Base-by-base conservation (phyloP, 2,329 filamentous ascomycete species). In the Calonectria ilicicola region DNA sequence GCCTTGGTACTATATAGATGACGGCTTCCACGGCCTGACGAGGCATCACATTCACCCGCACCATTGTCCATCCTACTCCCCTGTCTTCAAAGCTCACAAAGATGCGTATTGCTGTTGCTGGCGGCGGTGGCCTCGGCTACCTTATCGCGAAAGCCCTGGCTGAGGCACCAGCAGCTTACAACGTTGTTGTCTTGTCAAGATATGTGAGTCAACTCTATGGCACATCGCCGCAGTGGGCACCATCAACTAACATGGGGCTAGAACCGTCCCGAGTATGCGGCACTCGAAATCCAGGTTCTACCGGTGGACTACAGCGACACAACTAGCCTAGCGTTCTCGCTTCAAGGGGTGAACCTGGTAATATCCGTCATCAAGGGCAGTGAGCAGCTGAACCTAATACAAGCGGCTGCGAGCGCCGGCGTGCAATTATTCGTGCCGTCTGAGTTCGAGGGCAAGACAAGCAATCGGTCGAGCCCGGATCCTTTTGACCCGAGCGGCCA, bases 401-500 rank as follows among this genome's bases (percentile, higher is more conserved):
- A 93, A 76, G 93, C 93, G 2, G 93, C 93, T 1, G 89, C 91
- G 19, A 85, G 87, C 64, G 90, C 89, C 21, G 87, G 90, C 21
- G 93, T 95, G 2, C 88, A 89, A 19, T 88, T 91, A 42, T 95
- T 95, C 79, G 91, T 94, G 4, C 93, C 94, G 1, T 93, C 93
- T 8, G 93, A 95, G 77, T 95, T 95, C 77, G 93, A 95, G 83
- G 93, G 93, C 1, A 86, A 86, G 38, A 86, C 93, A 19, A 82
- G 83, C 21, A 86, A 89, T 53, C 87, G 93, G 62, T 87, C 89
- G 1, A 78, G 85, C 6, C 75, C 74, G 35, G 91, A 93, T 70
- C 87, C 91, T 2, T 84, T 94, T 27, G 91, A 94, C 80, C 89
- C 90, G 56, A 89, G 88, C 23, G 90, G 89, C 26, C 53, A 73